Conservation (phyloP, 345 rosid species). For the Alliaria petiolata region DNA sequence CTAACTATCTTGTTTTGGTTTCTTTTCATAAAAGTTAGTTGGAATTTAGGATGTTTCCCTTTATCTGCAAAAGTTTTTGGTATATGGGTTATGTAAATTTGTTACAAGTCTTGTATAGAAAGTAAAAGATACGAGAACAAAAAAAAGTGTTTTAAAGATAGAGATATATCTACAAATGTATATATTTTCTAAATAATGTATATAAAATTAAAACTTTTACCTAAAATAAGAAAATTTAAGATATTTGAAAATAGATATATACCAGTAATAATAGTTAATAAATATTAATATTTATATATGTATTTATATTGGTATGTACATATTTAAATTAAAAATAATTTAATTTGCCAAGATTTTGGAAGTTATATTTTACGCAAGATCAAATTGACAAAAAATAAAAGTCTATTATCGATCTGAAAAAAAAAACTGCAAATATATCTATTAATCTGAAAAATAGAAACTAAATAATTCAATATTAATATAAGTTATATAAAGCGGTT, state of each 20-base stretch:
- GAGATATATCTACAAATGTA: background rate
- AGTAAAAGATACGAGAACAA: background rate
- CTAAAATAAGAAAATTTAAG: background rate
- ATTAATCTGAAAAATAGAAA: no score
- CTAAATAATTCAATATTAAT: no score
- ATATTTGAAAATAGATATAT: background rate
- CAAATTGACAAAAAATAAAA: background rate
- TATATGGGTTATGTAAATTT: background rate
- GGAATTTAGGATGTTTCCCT: conserved; percentile 17
- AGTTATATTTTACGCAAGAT: background rate
- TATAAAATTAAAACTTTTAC: background rate
- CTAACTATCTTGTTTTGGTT: background rate
- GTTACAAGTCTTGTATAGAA: background rate
- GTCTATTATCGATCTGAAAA: background rate
- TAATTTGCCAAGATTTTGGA: no score
- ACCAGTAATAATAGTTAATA: background rate
- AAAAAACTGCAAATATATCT: no score
- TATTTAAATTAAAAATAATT: no score
- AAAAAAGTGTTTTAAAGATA: background rate
- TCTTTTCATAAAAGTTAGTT: conserved; percentile 13
- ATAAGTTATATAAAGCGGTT: background rate
- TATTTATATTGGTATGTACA: background rate
- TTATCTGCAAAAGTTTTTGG: background rate
- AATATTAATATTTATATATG: background rate
- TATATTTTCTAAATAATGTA: background rate